Conservation (phyloP, 192 early-diverging fungal species). For the Podila clonocystis region DNA sequence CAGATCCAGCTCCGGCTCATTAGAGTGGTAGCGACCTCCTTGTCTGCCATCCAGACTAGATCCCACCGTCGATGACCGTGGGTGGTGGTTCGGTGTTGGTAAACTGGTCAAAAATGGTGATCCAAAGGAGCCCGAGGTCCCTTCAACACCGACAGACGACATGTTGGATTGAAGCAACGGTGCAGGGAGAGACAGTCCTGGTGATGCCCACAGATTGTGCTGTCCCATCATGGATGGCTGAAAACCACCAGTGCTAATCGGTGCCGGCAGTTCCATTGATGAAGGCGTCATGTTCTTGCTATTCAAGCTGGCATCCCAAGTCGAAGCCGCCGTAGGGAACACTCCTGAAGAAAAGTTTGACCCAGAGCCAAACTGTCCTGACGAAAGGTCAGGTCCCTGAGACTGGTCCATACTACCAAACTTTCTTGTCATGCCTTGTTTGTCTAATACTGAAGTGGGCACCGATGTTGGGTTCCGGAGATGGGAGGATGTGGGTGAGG, state of each 20-base stretch:
- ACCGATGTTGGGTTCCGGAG: conserved; percentile 3
- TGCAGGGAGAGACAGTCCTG: conserved; percentile 28
- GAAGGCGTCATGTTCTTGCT: conserved; percentile 13
- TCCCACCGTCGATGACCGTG: conserved; percentile 4
- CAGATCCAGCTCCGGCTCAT: conserved; percentile 29
- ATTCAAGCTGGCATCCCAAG: conserved; percentile 32
- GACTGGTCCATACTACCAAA: conserved; percentile 35
- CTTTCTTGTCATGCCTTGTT: conserved; percentile 14
- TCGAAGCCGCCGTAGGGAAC: conserved; percentile 17
- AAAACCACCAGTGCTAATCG: conserved; percentile 20
- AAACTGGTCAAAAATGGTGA: conserved; percentile 40
- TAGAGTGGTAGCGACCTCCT: not conserved
- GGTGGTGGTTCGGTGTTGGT: conserved; percentile 13
- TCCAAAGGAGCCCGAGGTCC: conserved; percentile 12
- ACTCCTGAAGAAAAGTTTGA: conserved; percentile 20
- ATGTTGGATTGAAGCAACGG: conserved; percentile 17
- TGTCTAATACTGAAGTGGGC: conserved; percentile 7
- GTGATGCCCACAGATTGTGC: conserved; percentile 32
- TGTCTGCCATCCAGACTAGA: conserved; percentile 10
- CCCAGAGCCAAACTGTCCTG: conserved; percentile 11
- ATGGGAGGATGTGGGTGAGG: not conserved
- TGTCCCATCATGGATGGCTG: conserved; percentile 22
- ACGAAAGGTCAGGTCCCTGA: conserved; percentile 3
- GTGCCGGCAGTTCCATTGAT: conserved; percentile 22
- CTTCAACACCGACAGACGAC: conserved; percentile 12